These are phyloP conservation scores for Fusarium brachygibbosum DNA, from an alignment of 2,329 filamentous ascomycete species.

Conservation along the genomic window DNA sequence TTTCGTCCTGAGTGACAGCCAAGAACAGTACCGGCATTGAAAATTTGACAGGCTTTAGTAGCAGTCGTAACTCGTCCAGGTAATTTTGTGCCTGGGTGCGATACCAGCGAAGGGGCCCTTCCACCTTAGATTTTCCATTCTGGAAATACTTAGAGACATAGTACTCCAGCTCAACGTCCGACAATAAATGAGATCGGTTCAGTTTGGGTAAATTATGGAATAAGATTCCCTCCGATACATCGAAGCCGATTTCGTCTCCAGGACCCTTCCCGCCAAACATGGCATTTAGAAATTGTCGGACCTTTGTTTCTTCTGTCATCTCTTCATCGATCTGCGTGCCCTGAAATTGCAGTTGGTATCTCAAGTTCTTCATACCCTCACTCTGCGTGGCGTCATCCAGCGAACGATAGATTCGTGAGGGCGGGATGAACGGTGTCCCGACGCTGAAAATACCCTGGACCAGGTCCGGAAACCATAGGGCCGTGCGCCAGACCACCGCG, in stretches of 20 bases:
- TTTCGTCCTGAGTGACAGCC: background rate
- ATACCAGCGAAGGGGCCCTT: background rate
- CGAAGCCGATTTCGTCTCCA: background rate
- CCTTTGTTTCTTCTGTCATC: background rate
- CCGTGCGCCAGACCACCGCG: slow-evolving; percentile 76
- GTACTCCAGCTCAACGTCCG: background rate
- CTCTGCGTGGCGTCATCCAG: background rate
- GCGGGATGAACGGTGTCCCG: slow-evolving; percentile 77
- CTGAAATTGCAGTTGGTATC: background rate
- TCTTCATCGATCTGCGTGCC: background rate
- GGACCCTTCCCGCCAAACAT: background rate
- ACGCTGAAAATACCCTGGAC: slow-evolving; percentile 78
- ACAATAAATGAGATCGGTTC: background rate
- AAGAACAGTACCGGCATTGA: background rate
- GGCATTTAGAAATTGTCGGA: background rate
- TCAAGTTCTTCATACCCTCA: background rate
- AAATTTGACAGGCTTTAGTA: background rate
- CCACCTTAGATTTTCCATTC: background rate
- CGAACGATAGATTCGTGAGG: slow-evolving; percentile 54
- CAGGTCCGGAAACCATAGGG: slow-evolving; percentile 76
- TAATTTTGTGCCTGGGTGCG: background rate
- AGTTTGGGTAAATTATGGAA: background rate
- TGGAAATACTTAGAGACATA: background rate
- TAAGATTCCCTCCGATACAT: background rate
- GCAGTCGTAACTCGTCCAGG: background rate